A percentile compares a stretch with the other conserved stretches of the same genome.
Conservation (phyloP, 176 grass and related monocot species). For the Secale cereale region DNA sequence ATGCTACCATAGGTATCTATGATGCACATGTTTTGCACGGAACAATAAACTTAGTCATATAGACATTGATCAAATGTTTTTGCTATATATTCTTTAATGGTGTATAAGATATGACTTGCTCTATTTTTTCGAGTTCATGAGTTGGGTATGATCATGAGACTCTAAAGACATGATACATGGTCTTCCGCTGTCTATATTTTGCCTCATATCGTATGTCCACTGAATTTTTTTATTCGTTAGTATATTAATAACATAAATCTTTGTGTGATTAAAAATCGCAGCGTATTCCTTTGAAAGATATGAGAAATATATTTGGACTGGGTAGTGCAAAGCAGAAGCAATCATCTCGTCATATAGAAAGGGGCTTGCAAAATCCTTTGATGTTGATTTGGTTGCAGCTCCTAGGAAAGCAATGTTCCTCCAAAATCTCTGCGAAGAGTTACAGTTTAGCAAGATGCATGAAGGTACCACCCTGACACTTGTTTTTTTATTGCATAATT, state of each 20-base stretch:
- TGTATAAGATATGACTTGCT: neutral
- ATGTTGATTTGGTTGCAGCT: slow-evolving; percentile 57
- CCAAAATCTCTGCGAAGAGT: slow-evolving; percentile 83
- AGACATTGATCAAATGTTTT: too few relatives aligned
- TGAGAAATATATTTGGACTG: slow-evolving; percentile 94
- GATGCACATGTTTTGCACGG: too few relatives aligned
- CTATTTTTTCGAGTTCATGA: neutral
- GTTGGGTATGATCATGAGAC: neutral
- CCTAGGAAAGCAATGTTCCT: slow-evolving; percentile 93
- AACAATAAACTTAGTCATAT: too few relatives aligned
- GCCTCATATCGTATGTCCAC: neutral
- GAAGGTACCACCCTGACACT: slow-evolving; percentile 59
- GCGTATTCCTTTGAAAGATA: slow-evolving; percentile 68
- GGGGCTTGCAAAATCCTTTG: slow-evolving; percentile 74
- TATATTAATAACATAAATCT: neutral
- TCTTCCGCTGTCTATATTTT: neutral
- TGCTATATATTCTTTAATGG: too few relatives aligned
- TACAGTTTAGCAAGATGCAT: slow-evolving; percentile 89
- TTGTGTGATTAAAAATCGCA: slow-evolving; percentile 43
- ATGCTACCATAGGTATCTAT: too few relatives aligned
- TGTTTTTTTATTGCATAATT: neutral
- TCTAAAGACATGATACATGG: neutral
- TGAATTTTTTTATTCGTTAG: neutral
- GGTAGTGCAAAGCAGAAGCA: slow-evolving; percentile 84
- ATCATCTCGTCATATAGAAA: slow-evolving; percentile 87